Base-by-base conservation (phyloP, 192 early-diverging fungal species). In the Rhizophagus prolifer region DNA sequence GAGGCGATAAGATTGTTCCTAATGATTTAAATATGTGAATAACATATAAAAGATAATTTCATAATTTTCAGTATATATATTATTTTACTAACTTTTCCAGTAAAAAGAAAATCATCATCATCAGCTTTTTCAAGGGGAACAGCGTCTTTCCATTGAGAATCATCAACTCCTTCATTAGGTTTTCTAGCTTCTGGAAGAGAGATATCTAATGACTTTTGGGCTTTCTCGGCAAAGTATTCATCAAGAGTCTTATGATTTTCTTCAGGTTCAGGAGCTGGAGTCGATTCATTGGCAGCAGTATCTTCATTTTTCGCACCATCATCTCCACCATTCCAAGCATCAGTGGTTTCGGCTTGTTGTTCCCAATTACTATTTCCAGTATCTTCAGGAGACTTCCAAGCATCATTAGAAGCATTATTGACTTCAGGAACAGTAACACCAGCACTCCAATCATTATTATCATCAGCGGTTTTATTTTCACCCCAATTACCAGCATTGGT, bases 151-250 rank as follows among this genome's bases (percentile, higher is more conserved):
- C 94, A 94, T 84, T 95, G 87, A 74, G 84, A 81, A 61, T 94
- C 88, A 78, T 96, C 95, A 36, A 89, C 88, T 62, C 91, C 95
- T 80, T 96, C 94, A 85, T 97, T 97, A 80, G 95, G 89, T 82
- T 92, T 89, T 79, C 97, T 91, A 50, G 89, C 81, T 28, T 85
- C 80, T 13, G 87, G 89, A 59, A 88, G 86, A 70, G 86, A 78
- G 46, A 90, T 85, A 67, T 90, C 83, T 28, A 88, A 64, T 64
- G 81, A 78, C 83, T 91, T 93, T 75, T 82, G 80, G 58, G 88
- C 90, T 85, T 86, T 86, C 80, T 92, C 92, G 58, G 92, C 91
- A 47, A 92, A 79, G 88, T 91, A 98, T 74, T 98, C 91, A 44
- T 96, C 94, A 70, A 95, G 87, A 76, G 95, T 94, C 88, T 94